A percentile compares a stretch with the other conserved stretches of the same genome.
Evolutionary conservation across 768 basidiomycete genomes (phyloP).

Genomic region (Inosperma sp.): DNA sequence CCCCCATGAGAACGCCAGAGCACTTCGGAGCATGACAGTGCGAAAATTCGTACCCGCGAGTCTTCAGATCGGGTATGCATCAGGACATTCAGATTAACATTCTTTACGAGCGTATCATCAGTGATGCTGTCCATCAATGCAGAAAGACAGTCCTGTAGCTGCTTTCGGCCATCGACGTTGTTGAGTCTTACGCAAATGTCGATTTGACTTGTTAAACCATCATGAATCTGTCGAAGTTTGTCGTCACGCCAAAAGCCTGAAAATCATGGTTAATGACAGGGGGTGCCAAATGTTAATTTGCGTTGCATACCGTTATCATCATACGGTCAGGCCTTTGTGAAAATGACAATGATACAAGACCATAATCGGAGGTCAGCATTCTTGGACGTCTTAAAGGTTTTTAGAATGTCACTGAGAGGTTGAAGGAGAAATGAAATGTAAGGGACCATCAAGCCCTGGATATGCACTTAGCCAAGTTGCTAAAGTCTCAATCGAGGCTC

Average conservation of each 20-base stretch:
- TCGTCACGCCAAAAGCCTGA: conserved; percentile 92
- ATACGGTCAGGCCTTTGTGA: conserved; percentile 64
- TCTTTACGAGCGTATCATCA: conserved; percentile 66
- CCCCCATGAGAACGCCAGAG: conserved; percentile 76
- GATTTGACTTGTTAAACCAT: conserved; percentile 63
- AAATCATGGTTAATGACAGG: background rate
- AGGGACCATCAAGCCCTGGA: conserved; percentile 79
- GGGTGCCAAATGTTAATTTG: conserved; percentile 7
- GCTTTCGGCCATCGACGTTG: conserved; percentile 33
- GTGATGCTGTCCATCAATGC: conserved; percentile 50
- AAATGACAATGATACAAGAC: conserved; percentile 52
- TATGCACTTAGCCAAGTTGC: background rate
- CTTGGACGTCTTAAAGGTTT: conserved; percentile 37
- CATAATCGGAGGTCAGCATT: conserved; percentile 49
- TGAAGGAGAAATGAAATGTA: conserved; percentile 79
- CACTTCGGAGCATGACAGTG: conserved; percentile 61
- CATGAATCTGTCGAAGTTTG: conserved; percentile 58
- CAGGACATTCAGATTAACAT: conserved; percentile 75
- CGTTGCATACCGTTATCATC: conserved; percentile 84
- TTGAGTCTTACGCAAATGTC: conserved; percentile 42
- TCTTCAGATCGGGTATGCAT: conserved; percentile 90
- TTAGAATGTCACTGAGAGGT: conserved; percentile 61
- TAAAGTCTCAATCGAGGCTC: background rate
- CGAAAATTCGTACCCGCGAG: conserved; percentile 58
- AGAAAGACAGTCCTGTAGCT: conserved; percentile 48